These are phyloP conservation scores for Arachis hypogaea DNA, from an alignment of 306 rosid genomes.

Conservation along the genomic window DNA sequence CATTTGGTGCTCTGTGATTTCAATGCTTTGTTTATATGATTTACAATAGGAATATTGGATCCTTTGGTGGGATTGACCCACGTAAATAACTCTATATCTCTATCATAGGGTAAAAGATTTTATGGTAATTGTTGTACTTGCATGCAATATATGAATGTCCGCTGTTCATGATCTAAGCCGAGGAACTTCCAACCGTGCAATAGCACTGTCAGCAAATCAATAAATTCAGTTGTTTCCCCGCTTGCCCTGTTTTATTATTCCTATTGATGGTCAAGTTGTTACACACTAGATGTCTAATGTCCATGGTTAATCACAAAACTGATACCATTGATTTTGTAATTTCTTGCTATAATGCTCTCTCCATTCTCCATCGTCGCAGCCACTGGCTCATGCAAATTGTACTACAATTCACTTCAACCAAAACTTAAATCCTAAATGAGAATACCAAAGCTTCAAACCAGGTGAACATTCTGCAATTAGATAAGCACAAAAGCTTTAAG, in stretches of 20 bases:
- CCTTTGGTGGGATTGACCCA: no score
- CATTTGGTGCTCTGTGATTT: no score
- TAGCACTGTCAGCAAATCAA: neutral
- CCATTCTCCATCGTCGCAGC: neutral
- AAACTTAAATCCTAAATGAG: conserved; percentile 12
- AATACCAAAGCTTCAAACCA: conserved; percentile 27
- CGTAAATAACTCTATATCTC: no score
- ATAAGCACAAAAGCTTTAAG: conserved; percentile 3
- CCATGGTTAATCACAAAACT: conserved; percentile 12
- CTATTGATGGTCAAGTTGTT: conserved; percentile 7
- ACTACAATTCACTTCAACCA: conserved; percentile 17
- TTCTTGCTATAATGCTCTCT: conserved; percentile 12
- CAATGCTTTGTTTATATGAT: no score
- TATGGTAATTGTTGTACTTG: no score
- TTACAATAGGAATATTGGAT: no score
- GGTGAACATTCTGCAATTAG: conserved; percentile 12
- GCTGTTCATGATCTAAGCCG: neutral
- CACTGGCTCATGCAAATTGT: conserved; percentile 20
- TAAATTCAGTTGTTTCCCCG: neutral
- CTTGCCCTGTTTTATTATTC: neutral
- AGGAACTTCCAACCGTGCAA: neutral
- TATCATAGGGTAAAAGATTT: no score
- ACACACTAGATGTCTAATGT: conserved; percentile 8
- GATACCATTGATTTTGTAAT: neutral
- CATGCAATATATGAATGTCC: no score